A percentile compares a stretch with the other conserved stretches of the same genome.
Conservation (phyloP, 2,329 filamentous ascomycete species). For the Claviceps arundinis region DNA sequence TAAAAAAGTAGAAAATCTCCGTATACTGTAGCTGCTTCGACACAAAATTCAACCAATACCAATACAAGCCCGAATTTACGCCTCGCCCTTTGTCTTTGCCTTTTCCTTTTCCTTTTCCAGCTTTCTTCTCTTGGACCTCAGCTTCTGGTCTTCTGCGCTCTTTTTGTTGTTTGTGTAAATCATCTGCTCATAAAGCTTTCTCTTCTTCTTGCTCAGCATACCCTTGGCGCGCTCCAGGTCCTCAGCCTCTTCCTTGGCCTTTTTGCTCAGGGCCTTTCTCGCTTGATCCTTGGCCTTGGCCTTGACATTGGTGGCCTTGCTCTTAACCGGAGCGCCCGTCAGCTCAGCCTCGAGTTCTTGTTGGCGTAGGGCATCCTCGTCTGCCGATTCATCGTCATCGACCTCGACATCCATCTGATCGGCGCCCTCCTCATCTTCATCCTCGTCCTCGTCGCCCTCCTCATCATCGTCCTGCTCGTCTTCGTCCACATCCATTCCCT, state of each 20-base stretch:
- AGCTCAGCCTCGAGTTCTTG: conserved; percentile 88
- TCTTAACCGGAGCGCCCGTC: conserved; percentile 49
- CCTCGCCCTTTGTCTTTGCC: conserved; percentile 31
- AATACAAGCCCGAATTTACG: conserved; percentile 10
- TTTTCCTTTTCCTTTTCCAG: conserved; percentile 50
- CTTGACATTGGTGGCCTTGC: conserved; percentile 33
- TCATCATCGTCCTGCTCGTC: conserved; percentile 32
- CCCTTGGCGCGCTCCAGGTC: conserved; percentile 88
- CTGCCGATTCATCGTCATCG: conserved; percentile 25
- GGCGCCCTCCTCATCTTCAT: conserved; percentile 33
- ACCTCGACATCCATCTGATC: conserved; percentile 33
- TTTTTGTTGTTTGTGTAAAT: conserved; percentile 88
- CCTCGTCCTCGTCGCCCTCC: conserved; percentile 29
- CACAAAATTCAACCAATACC: background rate
- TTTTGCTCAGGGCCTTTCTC: conserved; percentile 54
- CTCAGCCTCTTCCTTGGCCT: conserved; percentile 65
- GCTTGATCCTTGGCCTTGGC: conserved; percentile 56
- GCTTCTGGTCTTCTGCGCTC: conserved; percentile 75
- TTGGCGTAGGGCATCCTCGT: conserved; percentile 63
- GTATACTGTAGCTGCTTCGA: background rate
- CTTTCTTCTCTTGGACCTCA: conserved; percentile 82
- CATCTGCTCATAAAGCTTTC: conserved; percentile 97
- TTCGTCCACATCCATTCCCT: conserved; percentile 46
- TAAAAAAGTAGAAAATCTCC: background rate
- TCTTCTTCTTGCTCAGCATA: conserved; percentile 97